Base-by-base conservation (phyloP, 495 filamentous ascomycete species). In the Penicillium antarcticum region DNA sequence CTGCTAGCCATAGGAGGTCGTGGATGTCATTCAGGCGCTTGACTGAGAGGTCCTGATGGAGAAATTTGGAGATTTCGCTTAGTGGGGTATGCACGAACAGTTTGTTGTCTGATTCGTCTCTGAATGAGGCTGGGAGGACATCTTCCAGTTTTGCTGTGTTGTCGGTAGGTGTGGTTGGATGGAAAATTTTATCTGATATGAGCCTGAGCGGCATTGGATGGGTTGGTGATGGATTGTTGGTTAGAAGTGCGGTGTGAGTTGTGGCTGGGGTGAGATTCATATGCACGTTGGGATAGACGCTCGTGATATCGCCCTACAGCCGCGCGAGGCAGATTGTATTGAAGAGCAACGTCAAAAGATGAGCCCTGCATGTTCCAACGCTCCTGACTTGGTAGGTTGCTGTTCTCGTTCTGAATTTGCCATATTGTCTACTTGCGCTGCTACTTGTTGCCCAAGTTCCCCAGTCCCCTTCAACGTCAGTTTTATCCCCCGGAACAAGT, bases 1-100 rank as follows among this genome's bases (percentile, higher is more conserved):
- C 76, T 31, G 65, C 75, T 2, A 80, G 33, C 79, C 80, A 80
- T 19, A 82, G 68, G 39, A 58, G 67, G 26, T 56, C 42, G 42
- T 69, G 57, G 10, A 75, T 54, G 16, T 53, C 31, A 33, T 74
- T 69, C 14, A 80, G 56, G 34, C 45, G 45, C 14, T 40, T 24
- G 21, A 46, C 44, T 9, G 44, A 46, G 18, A 46, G 44, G 33
- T 46, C 44, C 16, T 11, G 18, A 5, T 26, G 18, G 0, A 46
- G 12, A 33, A 46, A 46, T 46, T 23, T 14, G 16, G 33, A 26
- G 18, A 36, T 46, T 32, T 46, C 19, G 12, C 24, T n/a, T 19
- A 36, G 44, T 26, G 44, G 44, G 44, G 44, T 11, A 17, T 26
- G 44, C 10, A 21, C 6, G 2, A 16, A 19, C 16, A 45, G 14